Percentiles rank a stretch among this genome's conserved stretches.
These are phyloP conservation scores for Talaromyces rugulosus DNA, from an alignment of 2,329 filamentous ascomycete species.

Conservation along the genomic window DNA sequence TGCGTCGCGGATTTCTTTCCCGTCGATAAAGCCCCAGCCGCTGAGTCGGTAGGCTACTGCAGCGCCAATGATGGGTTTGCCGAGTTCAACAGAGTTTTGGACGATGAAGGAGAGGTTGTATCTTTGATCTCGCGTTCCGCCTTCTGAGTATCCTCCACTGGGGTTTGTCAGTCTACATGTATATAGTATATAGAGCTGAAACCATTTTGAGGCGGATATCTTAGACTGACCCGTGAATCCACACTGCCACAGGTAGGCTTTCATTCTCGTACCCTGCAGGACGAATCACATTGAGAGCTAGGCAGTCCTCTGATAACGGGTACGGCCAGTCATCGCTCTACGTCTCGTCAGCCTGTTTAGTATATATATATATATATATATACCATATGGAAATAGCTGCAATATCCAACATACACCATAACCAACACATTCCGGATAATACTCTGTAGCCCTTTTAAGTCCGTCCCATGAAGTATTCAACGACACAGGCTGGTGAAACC, in stretches of 20 bases:
- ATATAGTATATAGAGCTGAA: background rate
- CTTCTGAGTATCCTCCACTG: slow-evolving; percentile 38
- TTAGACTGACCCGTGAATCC: slow-evolving; percentile 42
- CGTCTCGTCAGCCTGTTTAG: background rate
- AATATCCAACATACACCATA: slow-evolving; percentile 49
- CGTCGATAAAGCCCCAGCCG: slow-evolving; percentile 35
- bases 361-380: background rate
- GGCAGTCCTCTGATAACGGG: slow-evolving; percentile 54
- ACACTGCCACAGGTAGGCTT: slow-evolving; percentile 28
- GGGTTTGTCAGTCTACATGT: background rate
- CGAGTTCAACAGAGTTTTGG: slow-evolving; percentile 35
- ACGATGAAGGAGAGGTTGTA: slow-evolving; percentile 36
- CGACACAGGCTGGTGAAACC: slow-evolving; percentile 64
- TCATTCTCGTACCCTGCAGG: slow-evolving; percentile 42
- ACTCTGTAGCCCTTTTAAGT: slow-evolving; percentile 56
- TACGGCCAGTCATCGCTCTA: background rate
- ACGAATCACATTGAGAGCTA: slow-evolving; percentile 58
- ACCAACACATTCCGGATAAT: slow-evolving; percentile 65
- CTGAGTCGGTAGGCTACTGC: slow-evolving; percentile 42
- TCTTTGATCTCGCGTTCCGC: slow-evolving; percentile 28
- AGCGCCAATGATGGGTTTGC: slow-evolving; percentile 44
- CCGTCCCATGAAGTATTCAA: slow-evolving; percentile 53
- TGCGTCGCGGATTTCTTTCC: slow-evolving; percentile 5
- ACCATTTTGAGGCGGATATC: no score
- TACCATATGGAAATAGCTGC: background rate